These are phyloP conservation scores for Venustampulla echinocandica DNA, from an alignment of 495 filamentous ascomycete genomes.

Conservation along the genomic window DNA sequence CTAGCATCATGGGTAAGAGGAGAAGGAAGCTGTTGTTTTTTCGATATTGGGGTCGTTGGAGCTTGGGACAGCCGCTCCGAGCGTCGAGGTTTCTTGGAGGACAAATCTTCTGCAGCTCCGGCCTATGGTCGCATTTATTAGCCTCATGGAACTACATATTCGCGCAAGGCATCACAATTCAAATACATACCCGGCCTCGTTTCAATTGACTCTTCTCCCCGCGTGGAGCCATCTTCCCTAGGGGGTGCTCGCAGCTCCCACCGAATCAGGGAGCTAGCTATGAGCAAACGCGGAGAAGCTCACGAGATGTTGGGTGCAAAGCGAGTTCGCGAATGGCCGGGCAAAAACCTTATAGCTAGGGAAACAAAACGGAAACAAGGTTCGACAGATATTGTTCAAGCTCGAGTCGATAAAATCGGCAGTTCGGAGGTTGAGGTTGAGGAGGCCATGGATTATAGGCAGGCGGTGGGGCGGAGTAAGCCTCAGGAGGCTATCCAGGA, in stretches of 20 bases:
- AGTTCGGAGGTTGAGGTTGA: neutral
- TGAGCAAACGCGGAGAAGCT: neutral
- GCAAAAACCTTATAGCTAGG: neutral
- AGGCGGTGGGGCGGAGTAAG: neutral
- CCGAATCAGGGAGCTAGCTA: too few species aligned
- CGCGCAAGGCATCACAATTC: slow-evolving; percentile 9
- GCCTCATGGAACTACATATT: slow-evolving; percentile 1
- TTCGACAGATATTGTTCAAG: neutral
- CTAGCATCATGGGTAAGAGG: slow-evolving; percentile 64
- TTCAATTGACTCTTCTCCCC: slow-evolving; percentile 48
- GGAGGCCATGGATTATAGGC: neutral
- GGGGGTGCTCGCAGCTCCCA: slow-evolving; percentile 1
- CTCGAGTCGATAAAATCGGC: neutral
- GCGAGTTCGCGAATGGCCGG: neutral
- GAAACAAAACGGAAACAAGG: neutral
- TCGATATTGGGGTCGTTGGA: slow-evolving; percentile 51
- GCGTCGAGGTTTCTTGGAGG: slow-evolving; percentile 59
- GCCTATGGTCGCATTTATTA: slow-evolving; percentile 20
- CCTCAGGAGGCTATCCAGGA: too few species aligned
- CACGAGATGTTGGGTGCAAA: neutral
- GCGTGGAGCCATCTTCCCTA: slow-evolving; percentile 40
- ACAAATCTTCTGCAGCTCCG: slow-evolving; percentile 31
- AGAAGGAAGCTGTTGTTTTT: slow-evolving; percentile 68
- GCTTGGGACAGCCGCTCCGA: slow-evolving; percentile 46
- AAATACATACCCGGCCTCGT: slow-evolving; percentile 35